Base-by-base conservation (phyloP, 192 early-diverging fungal species). In the Gigaspora rosea region DNA sequence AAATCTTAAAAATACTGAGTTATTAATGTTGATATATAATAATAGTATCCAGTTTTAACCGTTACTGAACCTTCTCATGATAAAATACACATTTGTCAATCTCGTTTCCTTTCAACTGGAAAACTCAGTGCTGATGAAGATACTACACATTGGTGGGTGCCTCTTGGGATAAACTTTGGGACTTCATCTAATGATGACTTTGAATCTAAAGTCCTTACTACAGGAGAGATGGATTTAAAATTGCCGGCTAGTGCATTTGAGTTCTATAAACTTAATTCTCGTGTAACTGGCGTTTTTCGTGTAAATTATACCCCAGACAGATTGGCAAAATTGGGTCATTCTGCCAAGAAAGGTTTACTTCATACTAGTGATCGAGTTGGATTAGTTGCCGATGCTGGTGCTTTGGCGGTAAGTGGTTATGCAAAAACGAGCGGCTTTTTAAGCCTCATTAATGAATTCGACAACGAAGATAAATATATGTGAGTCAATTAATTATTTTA, bases 191-290 rank as follows among this genome's bases (percentile, higher is more conserved):
- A 78, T 11, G 41, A 11, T 46, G 78, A 80, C 3, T 48, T 33
- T 69, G 64, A 59, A 16, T 48, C 66, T 10, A 81, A 66, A n/a
- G 79, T 81, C 12, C 83, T 90, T 51, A 82, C 90, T 35, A 47
- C 84, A 50, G 78, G 79, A 47, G 82, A 85, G 58, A 82, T 81
- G 32, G 78, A 80, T 3, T 65, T 85, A 7, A 79, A 78, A 32
- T 82, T 92, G 71, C 83, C 91, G 18, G 78, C 90, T 13, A 81
- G 83, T 41, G 78, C 84, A 27, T 80, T 69, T 68, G 78, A 88
- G 18, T 91, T 90, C 80, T 94, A 88, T 84, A 97, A 97, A 85
- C 86, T 99, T 73, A 99, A 99, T 87, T 81, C 85, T 52, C 85
- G 86, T 68, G 89, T 90, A 54, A 92, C 89, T 41, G 92, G 94